Base-by-base conservation (phyloP, 1,284 basidiomycete species). In the Ganoderma sinense region DNA sequence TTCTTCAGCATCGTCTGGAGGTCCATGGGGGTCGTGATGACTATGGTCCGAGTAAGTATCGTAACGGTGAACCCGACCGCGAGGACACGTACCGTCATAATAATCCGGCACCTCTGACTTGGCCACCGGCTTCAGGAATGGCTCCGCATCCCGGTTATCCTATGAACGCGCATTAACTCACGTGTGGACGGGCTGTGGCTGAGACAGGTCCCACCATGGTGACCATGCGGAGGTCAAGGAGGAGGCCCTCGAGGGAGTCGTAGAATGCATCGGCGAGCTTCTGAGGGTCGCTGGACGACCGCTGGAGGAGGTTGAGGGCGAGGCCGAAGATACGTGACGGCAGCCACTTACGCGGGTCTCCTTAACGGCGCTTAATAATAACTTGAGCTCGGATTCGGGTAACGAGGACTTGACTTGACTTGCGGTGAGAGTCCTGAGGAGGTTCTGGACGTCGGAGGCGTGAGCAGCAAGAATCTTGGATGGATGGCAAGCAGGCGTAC, bases 1-100 rank as follows among this genome's bases (percentile, higher is more conserved):
- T 97, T 97, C 84, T 91, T 95, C 69, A 93, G 85, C 89, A 99
- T 95, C 0, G 96, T 94, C 71, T 92, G 91, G 61, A 99, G 85
- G 84, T 99, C 97, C 97, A 99, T 99, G 1, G 96, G 95, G 71
- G 91, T 90, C 64, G 89, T 84, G 80, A 98, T 96, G 75, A 96
- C 96, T 97, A 76, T 65, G 56, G 8, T 0, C 14, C 7, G 3
- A 39, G 64, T 65, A 18, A 68, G 64, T 43, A 75, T 20, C 10
- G 0, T 70, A 41, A 61, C 61, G 33, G 56, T 56, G 59, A 18
- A 61, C 64, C 48, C 60, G 18, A 36, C 53, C 6, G 40, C 65
- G 31, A n/a, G 26, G 60, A 43, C 16, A 84, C 86, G 70, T 73
- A 95, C 96, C 88, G 69, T 94, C 92, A 81, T 94, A 91, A 78